phyloP scores from a whole-genome alignment of 2,329 filamentous ascomycete species.

The Cytospora piceae region DNA sequence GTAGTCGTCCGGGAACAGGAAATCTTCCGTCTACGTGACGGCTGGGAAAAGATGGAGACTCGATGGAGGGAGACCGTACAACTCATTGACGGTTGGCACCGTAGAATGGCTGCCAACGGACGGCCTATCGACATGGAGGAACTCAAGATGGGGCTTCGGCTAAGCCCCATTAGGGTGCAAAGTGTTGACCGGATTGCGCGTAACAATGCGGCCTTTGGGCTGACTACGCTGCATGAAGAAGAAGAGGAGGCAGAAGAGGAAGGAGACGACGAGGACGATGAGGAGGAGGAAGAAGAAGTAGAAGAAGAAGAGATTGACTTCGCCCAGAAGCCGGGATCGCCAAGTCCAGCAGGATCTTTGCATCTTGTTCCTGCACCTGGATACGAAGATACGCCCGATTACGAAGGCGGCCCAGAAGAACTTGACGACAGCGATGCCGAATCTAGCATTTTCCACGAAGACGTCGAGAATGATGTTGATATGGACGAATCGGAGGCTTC shows the following conservation, averaged over 20 bases:
- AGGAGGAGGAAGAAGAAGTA: conserved; percentile 36
- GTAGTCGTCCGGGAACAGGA: conserved; percentile 92
- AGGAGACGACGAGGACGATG: conserved; percentile 35
- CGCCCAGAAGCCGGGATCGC: conserved; percentile 31
- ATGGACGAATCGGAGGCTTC: conserved; percentile 48
- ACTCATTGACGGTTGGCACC: conserved; percentile 92
- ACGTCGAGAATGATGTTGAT: conserved; percentile 42
- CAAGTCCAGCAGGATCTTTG: conserved; percentile 44
- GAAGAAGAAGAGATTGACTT: conserved; percentile 31
- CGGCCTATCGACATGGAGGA: conserved; percentile 71
- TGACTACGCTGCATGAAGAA: conserved; percentile 53
- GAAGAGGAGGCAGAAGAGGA: conserved; percentile 34
- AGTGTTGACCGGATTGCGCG: conserved; percentile 53
- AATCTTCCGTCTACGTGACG: conserved; percentile 78
- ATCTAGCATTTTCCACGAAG: conserved; percentile 50
- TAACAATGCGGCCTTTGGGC: conserved; percentile 41
- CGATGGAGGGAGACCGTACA: conserved; percentile 88
- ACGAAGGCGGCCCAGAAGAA: conserved; percentile 35
- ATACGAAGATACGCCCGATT: conserved; percentile 37
- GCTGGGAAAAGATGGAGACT: conserved; percentile 92
- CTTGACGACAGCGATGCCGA: conserved; percentile 43
- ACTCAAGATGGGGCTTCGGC: conserved; percentile 67
- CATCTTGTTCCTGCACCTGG: conserved; percentile 45
- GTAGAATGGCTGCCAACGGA: conserved; percentile 73
- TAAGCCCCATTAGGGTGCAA: conserved; percentile 61